A percentile compares a stretch with the other conserved stretches of the same genome.
phyloP scores from a whole-genome alignment of 768 basidiomycete genomes.

The Pisolithus orientalis region DNA sequence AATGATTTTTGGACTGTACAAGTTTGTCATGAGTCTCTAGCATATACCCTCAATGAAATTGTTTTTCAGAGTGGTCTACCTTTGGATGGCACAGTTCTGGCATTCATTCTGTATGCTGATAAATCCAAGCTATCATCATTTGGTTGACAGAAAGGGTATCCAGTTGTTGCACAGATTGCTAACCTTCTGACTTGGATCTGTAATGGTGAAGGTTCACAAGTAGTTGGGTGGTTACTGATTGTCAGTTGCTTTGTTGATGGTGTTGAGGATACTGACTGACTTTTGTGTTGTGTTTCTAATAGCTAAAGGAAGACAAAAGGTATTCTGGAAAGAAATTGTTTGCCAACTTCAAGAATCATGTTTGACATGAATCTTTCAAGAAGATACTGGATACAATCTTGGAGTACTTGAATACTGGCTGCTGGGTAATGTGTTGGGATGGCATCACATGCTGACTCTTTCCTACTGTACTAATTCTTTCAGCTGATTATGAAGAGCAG shows the following conservation, averaged over 20 bases:
- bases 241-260: constrained; percentile 13
- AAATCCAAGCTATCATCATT: constrained; percentile 34
- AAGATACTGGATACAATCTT: background rate
- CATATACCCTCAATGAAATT: background rate
- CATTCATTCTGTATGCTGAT: constrained; percentile 35
- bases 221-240: constrained; percentile 19
- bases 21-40: constrained; percentile 14
- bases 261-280: background rate
- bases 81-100: constrained; percentile 18
- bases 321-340: background rate
- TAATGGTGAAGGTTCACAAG: too few species aligned
- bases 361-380: constrained; percentile 3
- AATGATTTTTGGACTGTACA: constrained; percentile 31
- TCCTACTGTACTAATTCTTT: too few species aligned
- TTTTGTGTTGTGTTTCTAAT: background rate
- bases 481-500: too few species aligned
- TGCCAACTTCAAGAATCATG: constrained; percentile 6
- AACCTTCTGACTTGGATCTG: too few species aligned
- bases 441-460: too few species aligned
- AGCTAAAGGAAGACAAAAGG: background rate
- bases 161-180: too few species aligned
- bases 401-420: background rate
- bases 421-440: constrained; percentile 15
- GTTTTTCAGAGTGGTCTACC: background rate
- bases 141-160: background rate